Evolutionary conservation across 352 stramenopile species (phyloP), one percentile per base, ranked within the genome.

Genomic region (Globisporangium uncinulatum): DNA sequence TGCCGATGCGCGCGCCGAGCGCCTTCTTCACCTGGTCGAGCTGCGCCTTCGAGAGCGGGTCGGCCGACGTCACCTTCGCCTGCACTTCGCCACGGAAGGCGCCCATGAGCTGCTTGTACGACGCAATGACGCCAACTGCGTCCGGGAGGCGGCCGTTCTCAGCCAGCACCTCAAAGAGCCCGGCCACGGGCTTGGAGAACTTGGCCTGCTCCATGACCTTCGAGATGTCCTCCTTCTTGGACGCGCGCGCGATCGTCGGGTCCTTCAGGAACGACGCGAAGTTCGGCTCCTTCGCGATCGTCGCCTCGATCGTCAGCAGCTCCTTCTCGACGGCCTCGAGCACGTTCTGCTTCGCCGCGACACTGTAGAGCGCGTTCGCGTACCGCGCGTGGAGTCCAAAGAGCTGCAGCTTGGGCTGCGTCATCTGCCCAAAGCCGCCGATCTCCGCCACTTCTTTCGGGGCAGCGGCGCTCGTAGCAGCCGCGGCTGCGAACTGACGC

Each of bases 281-380:
- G 68, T 89, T 80, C 14, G 79, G 65, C 67, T 95, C 95, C 59
- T 86, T 91, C 47, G 74, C 62, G 56, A 98, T 96, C 48, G 78
- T 86, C 46, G 80, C 72, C 59, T 89, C 71, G 57, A 94, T 79
- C 24, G 57, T 73, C 69, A 98, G 93, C 8, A 96, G 71, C 70
- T 96, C 86, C 71, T 91, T 89, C 76, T 96, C 86, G 42, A 96
- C 86, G 0, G 76, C 64, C 15, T 93, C 82, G 11, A 96, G 67
- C 63, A 70, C 60, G 65, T 93, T 88, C 65, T 89, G 73, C 73
- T 92, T 92, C 63, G 90, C 95, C 36, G 95, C 96, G 54, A 97
- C 95, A 66, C 88, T 88, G 88, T 98, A 99, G 20, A 97, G 86
- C 41, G 97, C 97, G 69, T 98, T 98, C 62, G 97, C 96, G 79